Conservation (phyloP, 768 basidiomycete genomes). For the Leccinum olivaceopallidum region DNA sequence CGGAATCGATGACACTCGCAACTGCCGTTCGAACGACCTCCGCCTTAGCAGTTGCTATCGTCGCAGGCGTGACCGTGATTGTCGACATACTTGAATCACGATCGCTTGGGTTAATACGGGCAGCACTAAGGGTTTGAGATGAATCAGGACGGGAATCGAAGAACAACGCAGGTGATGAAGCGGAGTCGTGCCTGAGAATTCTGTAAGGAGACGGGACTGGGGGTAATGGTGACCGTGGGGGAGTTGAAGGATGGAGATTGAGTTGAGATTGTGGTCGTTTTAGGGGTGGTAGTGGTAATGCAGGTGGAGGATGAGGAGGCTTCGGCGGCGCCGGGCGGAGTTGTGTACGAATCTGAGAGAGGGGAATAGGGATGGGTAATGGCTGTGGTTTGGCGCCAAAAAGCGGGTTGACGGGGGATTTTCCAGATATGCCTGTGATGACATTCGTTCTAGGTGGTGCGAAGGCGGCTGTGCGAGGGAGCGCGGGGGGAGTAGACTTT, state of each 20-base stretch:
- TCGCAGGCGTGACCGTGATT: constrained; percentile 43
- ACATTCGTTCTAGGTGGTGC: constrained; percentile 20
- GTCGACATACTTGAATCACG: constrained; percentile 39
- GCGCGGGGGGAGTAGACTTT: constrained; percentile 14
- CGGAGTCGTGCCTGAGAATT: constrained; percentile 1
- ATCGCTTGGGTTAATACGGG: constrained; percentile 20
- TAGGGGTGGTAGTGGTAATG: constrained; percentile 25
- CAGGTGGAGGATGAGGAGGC: constrained; percentile 20
- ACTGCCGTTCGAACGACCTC: constrained; percentile 51
- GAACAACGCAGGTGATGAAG: constrained; percentile 1
- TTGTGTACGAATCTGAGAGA: constrained; percentile 29
- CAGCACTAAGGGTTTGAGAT: constrained; percentile 21
- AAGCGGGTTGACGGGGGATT: constrained; percentile 25
- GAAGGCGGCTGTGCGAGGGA: constrained; percentile 9
- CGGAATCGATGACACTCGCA: constrained; percentile 48
- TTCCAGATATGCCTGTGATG: constrained; percentile 25
- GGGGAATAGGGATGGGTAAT: constrained; percentile 28
- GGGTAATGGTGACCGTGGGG: constrained; percentile 11
- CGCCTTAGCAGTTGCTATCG: constrained; percentile 46
- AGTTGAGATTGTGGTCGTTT: constrained; percentile 19
- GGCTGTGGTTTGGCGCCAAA: constrained; percentile 27
- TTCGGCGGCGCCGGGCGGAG: constrained; percentile 30
- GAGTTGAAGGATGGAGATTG: constrained; percentile 7
- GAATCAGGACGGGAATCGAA: constrained; percentile 18
- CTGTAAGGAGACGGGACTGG: constrained; percentile 9